These are phyloP conservation scores for Phytophthora aleatoria DNA, from an alignment of 352 stramenopile genomes.

Conservation along the genomic window DNA sequence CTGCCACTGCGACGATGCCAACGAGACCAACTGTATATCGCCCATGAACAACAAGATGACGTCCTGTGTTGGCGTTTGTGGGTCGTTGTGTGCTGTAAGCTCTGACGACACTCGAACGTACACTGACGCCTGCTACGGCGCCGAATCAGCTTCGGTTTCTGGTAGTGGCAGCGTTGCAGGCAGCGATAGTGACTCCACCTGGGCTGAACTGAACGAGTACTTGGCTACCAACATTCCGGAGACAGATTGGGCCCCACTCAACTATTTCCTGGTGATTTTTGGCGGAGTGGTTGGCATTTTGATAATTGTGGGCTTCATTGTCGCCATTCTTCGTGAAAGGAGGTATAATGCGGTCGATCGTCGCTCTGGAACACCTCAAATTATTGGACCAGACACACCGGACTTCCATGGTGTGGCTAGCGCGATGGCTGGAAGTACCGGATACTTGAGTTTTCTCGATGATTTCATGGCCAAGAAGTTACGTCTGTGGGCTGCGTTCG, in stretches of 20 bases:
- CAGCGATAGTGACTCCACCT: conserved; percentile 30
- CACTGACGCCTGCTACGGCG: conserved; percentile 42
- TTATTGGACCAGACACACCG: conserved; percentile 29
- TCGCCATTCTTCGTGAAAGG: conserved; percentile 35
- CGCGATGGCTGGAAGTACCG: conserved; percentile 18
- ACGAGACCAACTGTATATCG: conserved; percentile 47
- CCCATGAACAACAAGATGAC: conserved; percentile 55
- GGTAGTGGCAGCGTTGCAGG: conserved; percentile 15
- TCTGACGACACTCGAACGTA: conserved; percentile 45
- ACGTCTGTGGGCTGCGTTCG: conserved; percentile 45
- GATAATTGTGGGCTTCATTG: conserved; percentile 46
- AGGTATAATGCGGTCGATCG: conserved; percentile 20
- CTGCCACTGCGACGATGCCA: conserved; percentile 48
- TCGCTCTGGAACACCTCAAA: conserved; percentile 20
- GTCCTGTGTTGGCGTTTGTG: conserved; percentile 57
- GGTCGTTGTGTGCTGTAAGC: conserved; percentile 52
- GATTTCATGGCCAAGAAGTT: conserved; percentile 47
- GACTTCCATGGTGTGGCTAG: conserved; percentile 27
- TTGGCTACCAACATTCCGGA: conserved; percentile 41
- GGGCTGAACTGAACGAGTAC: conserved; percentile 43
- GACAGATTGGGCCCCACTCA: conserved; percentile 46
- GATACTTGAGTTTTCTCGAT: conserved; percentile 43
- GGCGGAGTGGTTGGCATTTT: conserved; percentile 36
- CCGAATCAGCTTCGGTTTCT: not conserved
- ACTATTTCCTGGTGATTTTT: conserved; percentile 60